Conservation (phyloP, 441 rosid genomes). For the Pelargonium cotyledonis region DNA sequence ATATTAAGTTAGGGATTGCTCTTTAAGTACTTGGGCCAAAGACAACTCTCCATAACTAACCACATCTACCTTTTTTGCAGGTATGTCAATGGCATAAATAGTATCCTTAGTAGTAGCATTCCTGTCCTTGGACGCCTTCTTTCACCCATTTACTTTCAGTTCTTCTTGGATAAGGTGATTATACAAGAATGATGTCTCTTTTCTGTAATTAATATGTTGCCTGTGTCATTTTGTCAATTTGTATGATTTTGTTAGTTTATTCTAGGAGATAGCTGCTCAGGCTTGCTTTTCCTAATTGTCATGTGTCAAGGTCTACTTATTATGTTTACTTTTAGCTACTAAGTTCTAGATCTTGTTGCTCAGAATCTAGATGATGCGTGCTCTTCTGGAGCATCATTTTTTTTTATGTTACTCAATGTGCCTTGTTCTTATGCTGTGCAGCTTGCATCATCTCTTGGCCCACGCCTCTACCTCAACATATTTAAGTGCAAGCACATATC, state of each 20-base stretch:
- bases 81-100: constrained; percentile 81
- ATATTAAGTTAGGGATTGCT: constrained; percentile 11
- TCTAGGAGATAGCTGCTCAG: neutral
- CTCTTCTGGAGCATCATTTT: neutral
- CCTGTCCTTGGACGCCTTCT: constrained; percentile 88
- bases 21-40: constrained; percentile 9
- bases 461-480: constrained; percentile 83
- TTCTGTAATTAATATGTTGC: neutral
- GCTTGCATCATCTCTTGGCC: constrained; percentile 98
- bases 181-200: constrained; percentile 2
- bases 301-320: neutral
- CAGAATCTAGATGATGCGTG: neutral
- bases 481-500: constrained; percentile 98
- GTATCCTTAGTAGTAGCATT: constrained; percentile 67
- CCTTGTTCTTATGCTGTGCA: constrained; percentile 33
- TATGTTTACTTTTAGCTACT: neutral
- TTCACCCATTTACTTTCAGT: constrained; percentile 82
- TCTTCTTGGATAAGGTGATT: constrained; percentile 93
- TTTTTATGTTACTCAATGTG: neutral
- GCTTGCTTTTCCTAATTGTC: neutral
- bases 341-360: neutral
- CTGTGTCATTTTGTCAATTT: too few species aligned
- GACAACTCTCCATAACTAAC: constrained; percentile 17
- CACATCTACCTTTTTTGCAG: constrained; percentile 40
- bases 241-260: too few species aligned